Conservation (phyloP, 768 basidiomycete genomes). For the Suillus tomentosus region DNA sequence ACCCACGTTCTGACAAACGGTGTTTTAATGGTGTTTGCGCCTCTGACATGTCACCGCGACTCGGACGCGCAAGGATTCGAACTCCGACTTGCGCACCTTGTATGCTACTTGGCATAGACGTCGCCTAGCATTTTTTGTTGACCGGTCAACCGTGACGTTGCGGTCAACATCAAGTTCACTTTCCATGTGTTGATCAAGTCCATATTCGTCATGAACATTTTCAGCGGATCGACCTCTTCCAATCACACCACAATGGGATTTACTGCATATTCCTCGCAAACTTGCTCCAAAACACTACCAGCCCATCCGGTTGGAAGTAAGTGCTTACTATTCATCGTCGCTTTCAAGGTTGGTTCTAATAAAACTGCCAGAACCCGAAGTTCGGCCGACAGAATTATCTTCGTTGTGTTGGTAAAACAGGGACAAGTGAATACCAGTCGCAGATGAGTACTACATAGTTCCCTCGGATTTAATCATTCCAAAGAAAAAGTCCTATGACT, state of each 20-base stretch:
- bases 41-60: background rate
- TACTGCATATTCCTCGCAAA: background rate
- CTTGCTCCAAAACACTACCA: background rate
- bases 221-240: background rate
- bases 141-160: background rate
- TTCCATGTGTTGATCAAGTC: background rate
- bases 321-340: background rate
- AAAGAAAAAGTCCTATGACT: background rate
- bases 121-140: background rate
- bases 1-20: slow-evolving; percentile 1
- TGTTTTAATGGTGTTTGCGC: background rate
- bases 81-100: background rate
- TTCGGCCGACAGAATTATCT: background rate
- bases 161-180: background rate
- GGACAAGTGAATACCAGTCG: background rate
- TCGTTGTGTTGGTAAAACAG: background rate
- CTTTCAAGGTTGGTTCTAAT: background rate
- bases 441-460: background rate
- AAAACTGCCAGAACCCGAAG: background rate
- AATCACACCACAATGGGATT: background rate
- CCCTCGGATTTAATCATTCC: background rate
- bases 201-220: background rate
- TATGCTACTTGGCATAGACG: background rate
- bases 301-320: background rate
- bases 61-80: background rate